A percentile compares a stretch with the other conserved stretches of the same genome.
phyloP scores from a whole-genome alignment of 2,329 filamentous ascomycete species.

The Pseudodiploospora longispora region DNA sequence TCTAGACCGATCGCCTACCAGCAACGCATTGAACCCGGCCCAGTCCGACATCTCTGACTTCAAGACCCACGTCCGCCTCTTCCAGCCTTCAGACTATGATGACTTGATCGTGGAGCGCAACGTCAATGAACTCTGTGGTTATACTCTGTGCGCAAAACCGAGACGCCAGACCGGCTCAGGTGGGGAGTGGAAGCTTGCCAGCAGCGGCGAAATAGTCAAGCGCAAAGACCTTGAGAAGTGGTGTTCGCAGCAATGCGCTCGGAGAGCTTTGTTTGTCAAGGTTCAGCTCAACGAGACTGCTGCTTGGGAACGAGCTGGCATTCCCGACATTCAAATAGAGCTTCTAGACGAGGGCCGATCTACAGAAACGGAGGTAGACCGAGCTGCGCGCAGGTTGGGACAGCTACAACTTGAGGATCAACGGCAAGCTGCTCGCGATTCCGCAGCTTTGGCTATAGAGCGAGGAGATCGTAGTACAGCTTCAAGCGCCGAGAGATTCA shows the following conservation, averaged over 20 bases:
- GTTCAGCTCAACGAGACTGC: conserved; percentile 82
- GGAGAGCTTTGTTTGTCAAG: conserved; percentile 74
- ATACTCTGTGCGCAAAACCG: conserved; percentile 65
- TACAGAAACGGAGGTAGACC: conserved; percentile 33
- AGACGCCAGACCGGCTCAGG: conserved; percentile 47
- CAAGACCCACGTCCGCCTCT: conserved; percentile 57
- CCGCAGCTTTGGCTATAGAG: conserved; percentile 41
- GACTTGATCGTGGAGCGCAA: conserved; percentile 84
- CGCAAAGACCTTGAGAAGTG: conserved; percentile 71
- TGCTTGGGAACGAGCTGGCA: conserved; percentile 69
- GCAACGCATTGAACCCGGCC: conserved; percentile 41
- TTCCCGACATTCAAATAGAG: conserved; percentile 48
- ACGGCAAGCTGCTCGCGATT: conserved; percentile 30
- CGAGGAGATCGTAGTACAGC: conserved; percentile 27
- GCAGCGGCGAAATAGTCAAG: conserved; percentile 54
- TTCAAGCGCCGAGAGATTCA: conserved; percentile 25
- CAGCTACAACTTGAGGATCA: conserved; percentile 38
- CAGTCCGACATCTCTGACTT: conserved; percentile 57
- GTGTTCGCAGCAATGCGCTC: conserved; percentile 75
- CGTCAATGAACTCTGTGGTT: conserved; percentile 74
- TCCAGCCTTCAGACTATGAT: conserved; percentile 85
- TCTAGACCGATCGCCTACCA: conserved; percentile 19
- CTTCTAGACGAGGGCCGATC: conserved; percentile 59
- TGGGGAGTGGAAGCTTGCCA: conserved; percentile 61
- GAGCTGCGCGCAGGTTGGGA: conserved; percentile 29